Evolutionary conservation across 2,329 filamentous ascomycete species (phyloP).

Genomic region (Sporothrix sp.): DNA sequence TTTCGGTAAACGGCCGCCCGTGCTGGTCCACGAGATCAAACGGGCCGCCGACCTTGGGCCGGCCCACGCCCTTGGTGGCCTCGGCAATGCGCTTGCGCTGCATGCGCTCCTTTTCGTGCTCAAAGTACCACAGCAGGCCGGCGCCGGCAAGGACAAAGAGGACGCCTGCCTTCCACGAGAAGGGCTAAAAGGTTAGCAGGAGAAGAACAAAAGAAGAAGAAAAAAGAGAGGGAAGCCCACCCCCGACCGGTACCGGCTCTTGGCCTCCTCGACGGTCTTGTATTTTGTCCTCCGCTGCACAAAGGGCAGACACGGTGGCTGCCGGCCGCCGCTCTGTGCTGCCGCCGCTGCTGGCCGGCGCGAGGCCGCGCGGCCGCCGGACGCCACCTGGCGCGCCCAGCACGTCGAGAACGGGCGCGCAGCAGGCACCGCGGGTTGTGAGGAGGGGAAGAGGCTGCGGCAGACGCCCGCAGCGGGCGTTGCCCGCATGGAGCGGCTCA

Average conservation of each 20-base stretch:
- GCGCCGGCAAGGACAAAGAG: conserved; percentile 74
- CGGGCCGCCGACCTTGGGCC: conserved; percentile 82
- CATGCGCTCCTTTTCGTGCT: conserved; percentile 84
- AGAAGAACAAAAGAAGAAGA: neutral
- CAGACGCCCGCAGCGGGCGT: conserved; percentile 12
- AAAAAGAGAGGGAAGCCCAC: conserved; percentile 24
- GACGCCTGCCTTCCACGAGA: conserved; percentile 83
- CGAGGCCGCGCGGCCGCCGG: neutral
- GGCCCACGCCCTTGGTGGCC: conserved; percentile 83
- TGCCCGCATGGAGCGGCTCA: conserved; percentile 13
- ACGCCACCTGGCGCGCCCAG: conserved; percentile 1
- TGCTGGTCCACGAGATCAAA: conserved; percentile 78
- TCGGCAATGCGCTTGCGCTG: conserved; percentile 82
- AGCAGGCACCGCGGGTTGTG: neutral
- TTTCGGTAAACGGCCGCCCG: conserved; percentile 65
- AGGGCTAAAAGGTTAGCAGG: conserved; percentile 50
- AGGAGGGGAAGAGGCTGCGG: neutral
- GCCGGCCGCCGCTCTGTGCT: conserved; percentile 10
- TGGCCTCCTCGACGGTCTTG: conserved; percentile 50
- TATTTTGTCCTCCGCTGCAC: conserved; percentile 31
- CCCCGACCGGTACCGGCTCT: conserved; percentile 47
- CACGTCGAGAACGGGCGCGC: conserved; percentile 5
- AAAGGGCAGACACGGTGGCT: conserved; percentile 20
- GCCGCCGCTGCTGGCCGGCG: conserved; percentile 6
- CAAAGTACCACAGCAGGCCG: conserved; percentile 81